phyloP scores from a whole-genome alignment of 2,329 filamentous ascomycete species.

The Fusarium ramigenum region DNA sequence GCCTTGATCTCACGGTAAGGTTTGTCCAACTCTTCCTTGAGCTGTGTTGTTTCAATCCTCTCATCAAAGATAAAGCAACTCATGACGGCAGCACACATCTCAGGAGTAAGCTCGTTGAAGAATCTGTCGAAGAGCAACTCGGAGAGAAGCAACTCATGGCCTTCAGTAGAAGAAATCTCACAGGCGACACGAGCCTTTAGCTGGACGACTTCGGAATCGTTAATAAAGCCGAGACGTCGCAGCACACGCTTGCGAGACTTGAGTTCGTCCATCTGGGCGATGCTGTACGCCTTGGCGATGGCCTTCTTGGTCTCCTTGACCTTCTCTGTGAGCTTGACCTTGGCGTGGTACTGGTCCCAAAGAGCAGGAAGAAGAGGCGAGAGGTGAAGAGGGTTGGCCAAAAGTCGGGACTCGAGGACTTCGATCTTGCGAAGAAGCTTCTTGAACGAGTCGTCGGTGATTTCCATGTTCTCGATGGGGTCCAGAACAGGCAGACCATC shows the following conservation, averaged over 20 bases:
- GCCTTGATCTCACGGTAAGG: constrained; percentile 86
- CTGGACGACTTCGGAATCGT: constrained; percentile 93
- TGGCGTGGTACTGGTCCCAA: constrained; percentile 86
- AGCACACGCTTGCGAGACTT: constrained; percentile 96
- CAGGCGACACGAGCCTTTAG: constrained; percentile 97
- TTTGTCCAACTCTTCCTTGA: constrained; percentile 87
- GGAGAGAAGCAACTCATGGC: constrained; percentile 91
- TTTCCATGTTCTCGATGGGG: constrained; percentile 95
- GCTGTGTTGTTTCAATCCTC: constrained; percentile 80
- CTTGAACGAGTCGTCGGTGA: constrained; percentile 92
- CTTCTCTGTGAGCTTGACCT: constrained; percentile 77
- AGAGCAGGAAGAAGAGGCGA: constrained; percentile 84
- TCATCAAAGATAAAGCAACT: constrained; percentile 98
- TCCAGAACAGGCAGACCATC: constrained; percentile 91
- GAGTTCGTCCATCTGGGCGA: constrained; percentile 93
- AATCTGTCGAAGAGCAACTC: constrained; percentile 97
- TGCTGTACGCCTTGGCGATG: constrained; percentile 83
- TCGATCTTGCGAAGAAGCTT: constrained; percentile 95
- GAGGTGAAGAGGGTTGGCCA: constrained; percentile 91
- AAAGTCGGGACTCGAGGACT: constrained; percentile 87
- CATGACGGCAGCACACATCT: constrained; percentile 85
- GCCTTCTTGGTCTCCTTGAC: constrained; percentile 91
- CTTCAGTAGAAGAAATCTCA: constrained; percentile 90
- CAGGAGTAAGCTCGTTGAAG: constrained; percentile 94
- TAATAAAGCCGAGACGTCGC: constrained; percentile 93